Evolutionary conservation across 352 stramenopile species (phyloP).

Genomic region (Blastocystis sp.): DNA sequence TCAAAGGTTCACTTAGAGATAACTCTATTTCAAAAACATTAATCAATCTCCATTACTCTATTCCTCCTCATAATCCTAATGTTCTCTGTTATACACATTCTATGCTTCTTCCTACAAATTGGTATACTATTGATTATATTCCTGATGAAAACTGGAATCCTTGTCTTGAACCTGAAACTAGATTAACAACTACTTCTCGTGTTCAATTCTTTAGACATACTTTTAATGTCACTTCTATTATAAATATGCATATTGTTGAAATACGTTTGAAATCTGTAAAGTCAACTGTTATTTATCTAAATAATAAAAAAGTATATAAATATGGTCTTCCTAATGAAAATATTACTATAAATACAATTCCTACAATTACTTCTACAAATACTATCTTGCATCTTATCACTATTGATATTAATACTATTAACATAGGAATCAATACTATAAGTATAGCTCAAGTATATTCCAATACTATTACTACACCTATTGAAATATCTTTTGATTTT

Average conservation of each 20-base stretch:
- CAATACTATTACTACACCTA: too few species aligned
- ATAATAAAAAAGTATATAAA: slow-evolving; percentile 3
- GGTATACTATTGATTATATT: background rate
- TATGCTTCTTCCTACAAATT: slow-evolving; percentile 1
- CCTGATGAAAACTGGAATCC: background rate
- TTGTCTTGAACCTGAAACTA: background rate
- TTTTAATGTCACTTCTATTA: slow-evolving; percentile 6
- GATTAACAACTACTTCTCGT: background rate
- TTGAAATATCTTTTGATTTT: slow-evolving; percentile 4
- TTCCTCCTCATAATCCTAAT: too few species aligned
- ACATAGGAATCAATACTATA: slow-evolving; percentile 2
- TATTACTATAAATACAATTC: background rate
- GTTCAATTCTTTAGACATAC: slow-evolving; percentile 1
- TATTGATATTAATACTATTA: too few species aligned
- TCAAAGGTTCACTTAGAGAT: too few species aligned
- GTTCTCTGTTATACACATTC: too few species aligned
- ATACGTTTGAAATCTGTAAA: slow-evolving; percentile 1
- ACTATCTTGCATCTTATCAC: too few species aligned
- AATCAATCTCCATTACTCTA: too few species aligned
- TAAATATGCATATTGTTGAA: background rate
- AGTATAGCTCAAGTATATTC: slow-evolving; percentile 1
- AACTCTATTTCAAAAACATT: too few species aligned
- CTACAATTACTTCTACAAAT: background rate
- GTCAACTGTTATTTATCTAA: slow-evolving; percentile 6
- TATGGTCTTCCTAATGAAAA: background rate